These are phyloP conservation scores for Biscutella laevigata DNA, from an alignment of 441 rosid species.

Conservation along the genomic window DNA sequence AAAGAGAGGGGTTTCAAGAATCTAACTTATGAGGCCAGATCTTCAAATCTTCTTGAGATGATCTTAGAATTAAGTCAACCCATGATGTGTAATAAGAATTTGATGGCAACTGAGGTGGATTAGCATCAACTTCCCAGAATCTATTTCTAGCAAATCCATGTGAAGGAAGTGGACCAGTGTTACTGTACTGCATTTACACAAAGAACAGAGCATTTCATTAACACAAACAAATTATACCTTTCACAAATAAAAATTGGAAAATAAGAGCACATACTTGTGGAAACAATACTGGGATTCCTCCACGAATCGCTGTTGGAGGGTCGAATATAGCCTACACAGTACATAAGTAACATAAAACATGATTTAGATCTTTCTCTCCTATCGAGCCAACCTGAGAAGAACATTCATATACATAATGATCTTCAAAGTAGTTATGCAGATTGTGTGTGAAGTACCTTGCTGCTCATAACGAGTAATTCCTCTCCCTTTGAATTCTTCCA, in stretches of 20 bases:
- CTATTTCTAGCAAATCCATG: slow-evolving; percentile 63
- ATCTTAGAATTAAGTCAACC: slow-evolving; percentile 44
- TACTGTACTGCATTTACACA: slow-evolving; percentile 35
- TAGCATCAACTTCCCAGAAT: slow-evolving; percentile 42
- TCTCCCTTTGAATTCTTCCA: slow-evolving; percentile 62
- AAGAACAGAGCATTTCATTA: neutral
- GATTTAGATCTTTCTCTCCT: neutral
- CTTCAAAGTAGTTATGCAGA: too few species aligned
- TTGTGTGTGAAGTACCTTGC: slow-evolving; percentile 45
- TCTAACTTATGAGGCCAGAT: slow-evolving; percentile 58
- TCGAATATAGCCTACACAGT: slow-evolving; percentile 39
- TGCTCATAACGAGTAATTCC: slow-evolving; percentile 54
- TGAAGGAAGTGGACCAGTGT: slow-evolving; percentile 42
- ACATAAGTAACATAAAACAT: slow-evolving; percentile 1
- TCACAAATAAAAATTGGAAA: neutral
- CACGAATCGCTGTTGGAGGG: slow-evolving; percentile 56
- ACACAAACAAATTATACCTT: neutral
- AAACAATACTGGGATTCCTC: slow-evolving; percentile 61
- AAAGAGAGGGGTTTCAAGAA: slow-evolving; percentile 10
- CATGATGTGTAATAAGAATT: slow-evolving; percentile 24
- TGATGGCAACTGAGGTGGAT: slow-evolving; percentile 44
- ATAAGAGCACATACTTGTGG: slow-evolving; percentile 41
- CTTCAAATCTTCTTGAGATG: slow-evolving; percentile 42
- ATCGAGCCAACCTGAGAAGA: neutral
- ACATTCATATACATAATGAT: neutral